phyloP scores from a whole-genome alignment of 768 basidiomycete genomes.

The Clitopilus hobsonii region DNA sequence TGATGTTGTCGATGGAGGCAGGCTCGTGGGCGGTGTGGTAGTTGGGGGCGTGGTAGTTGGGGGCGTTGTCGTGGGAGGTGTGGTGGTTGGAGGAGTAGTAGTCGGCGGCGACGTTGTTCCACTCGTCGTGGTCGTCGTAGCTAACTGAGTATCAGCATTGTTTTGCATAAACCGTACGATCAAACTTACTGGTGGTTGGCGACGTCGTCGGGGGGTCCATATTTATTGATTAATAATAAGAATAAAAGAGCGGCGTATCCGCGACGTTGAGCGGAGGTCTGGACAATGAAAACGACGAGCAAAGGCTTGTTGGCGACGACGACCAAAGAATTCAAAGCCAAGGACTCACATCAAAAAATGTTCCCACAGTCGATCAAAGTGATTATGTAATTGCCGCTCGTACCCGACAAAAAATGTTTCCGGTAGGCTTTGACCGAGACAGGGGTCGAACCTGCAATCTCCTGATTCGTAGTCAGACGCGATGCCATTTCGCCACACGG shows the following conservation, averaged over 20 bases:
- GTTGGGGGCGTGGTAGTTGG: not conserved
- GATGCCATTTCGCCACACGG: conserved; percentile 82
- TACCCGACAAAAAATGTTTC: not conserved
- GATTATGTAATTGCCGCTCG: not conserved
- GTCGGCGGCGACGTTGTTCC: not conserved
- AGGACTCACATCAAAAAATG: not conserved
- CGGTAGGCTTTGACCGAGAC: conserved; percentile 16
- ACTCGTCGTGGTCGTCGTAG: not conserved
- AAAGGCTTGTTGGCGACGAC: not conserved
- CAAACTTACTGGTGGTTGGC: not conserved
- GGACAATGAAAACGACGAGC: not conserved
- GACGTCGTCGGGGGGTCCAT: not conserved
- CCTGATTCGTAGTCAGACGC: conserved; percentile 94
- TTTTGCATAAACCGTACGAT: not conserved
- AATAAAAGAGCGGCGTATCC: not conserved
- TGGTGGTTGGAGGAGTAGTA: not conserved
- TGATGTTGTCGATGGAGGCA: not conserved
- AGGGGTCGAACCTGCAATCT: conserved; percentile 93
- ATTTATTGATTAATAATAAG: not conserved
- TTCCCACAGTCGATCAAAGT: not conserved
- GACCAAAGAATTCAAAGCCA: not conserved
- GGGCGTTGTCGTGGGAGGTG: not conserved
- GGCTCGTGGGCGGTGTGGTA: not conserved
- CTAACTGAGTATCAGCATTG: not conserved
- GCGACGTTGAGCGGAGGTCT: not conserved